Percentiles rank a stretch among this genome's conserved stretches.
These are phyloP conservation scores for Candida sithepensis DNA, from an alignment of 805 yeast species.

Conservation along the genomic window DNA sequence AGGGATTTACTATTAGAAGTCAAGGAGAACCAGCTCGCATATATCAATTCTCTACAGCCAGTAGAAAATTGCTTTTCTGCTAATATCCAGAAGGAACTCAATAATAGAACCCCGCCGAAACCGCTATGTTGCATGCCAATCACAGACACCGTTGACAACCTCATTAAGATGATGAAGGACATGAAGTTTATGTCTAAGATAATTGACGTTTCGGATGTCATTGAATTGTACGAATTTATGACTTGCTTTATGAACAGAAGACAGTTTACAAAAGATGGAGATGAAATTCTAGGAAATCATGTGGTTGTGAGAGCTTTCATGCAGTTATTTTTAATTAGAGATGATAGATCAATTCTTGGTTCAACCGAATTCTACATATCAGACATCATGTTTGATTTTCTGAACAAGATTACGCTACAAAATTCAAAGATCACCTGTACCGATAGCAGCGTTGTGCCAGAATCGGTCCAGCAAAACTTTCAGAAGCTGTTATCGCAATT, in stretches of 20 bases:
- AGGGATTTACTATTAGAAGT: conserved; percentile 6
- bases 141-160: conserved; percentile 13
- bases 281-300: conserved; percentile 34
- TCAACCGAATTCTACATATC: conserved; percentile 32
- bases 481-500: conserved; percentile 40
- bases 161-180: conserved; percentile 35
- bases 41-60: conserved; percentile 20
- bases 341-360: conserved; percentile 59
- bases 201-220: conserved; percentile 24
- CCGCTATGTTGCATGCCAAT: conserved; percentile 27
- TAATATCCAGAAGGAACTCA: conserved; percentile 44
- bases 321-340: conserved; percentile 59
- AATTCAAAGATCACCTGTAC: conserved; percentile 18
- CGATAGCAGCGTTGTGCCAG: conserved; percentile 10
- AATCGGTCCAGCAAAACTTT: conserved; percentile 19
- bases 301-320: conserved; percentile 60
- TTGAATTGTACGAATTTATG: conserved; percentile 26
- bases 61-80: conserved; percentile 40
- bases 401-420: conserved; percentile 20
- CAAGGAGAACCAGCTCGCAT: conserved; percentile 3
- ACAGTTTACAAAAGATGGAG: conserved; percentile 19
- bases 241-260: conserved; percentile 25
- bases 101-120: conserved; percentile 46
- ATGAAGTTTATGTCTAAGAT: conserved; percentile 33
- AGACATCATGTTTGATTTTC: conserved; percentile 31